phyloP scores from a whole-genome alignment of 2,329 filamentous ascomycete species.

The Boeremia exigua region DNA sequence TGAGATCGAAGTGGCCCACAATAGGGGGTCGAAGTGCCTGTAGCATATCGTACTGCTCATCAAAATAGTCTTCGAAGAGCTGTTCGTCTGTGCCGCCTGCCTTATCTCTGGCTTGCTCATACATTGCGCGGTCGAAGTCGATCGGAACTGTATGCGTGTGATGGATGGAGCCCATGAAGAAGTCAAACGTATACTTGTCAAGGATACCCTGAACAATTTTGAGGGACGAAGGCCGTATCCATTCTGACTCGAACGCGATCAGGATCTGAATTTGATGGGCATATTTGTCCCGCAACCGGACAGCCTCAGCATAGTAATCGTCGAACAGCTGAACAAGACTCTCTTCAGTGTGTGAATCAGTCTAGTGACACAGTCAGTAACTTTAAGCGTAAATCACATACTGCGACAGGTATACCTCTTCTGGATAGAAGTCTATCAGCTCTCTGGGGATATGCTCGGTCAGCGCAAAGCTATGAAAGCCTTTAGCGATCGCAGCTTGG shows the following conservation, averaged over 20 bases:
- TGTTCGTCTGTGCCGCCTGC: constrained; percentile 64
- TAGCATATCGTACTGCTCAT: constrained; percentile 85
- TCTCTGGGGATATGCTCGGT: constrained; percentile 95
- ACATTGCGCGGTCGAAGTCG: constrained; percentile 77
- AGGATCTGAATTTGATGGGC: constrained; percentile 74
- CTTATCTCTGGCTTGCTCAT: constrained; percentile 64
- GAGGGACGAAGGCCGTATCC: constrained; percentile 75
- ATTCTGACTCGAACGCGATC: constrained; percentile 92
- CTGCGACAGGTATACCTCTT: constrained; percentile 66
- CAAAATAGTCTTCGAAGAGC: constrained; percentile 87
- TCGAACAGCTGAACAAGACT: constrained; percentile 61
- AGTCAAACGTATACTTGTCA: constrained; percentile 72
- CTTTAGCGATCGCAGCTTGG: constrained; percentile 75
- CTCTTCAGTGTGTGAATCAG: constrained; percentile 36
- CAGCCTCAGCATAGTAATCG: constrained; percentile 77
- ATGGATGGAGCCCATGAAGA: constrained; percentile 92
- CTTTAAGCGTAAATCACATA: background rate
- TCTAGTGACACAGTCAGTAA: constrained; percentile 24
- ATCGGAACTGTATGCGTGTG: constrained; percentile 88
- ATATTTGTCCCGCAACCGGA: constrained; percentile 74
- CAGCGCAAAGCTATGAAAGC: constrained; percentile 83
- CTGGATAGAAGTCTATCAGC: constrained; percentile 83
- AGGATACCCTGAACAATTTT: constrained; percentile 65
- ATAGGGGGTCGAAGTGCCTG: constrained; percentile 72
- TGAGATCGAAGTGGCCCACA: constrained; percentile 93